Base-by-base conservation (phyloP, 139 green algal genomes). In the Haematococcus lacustris region DNA sequence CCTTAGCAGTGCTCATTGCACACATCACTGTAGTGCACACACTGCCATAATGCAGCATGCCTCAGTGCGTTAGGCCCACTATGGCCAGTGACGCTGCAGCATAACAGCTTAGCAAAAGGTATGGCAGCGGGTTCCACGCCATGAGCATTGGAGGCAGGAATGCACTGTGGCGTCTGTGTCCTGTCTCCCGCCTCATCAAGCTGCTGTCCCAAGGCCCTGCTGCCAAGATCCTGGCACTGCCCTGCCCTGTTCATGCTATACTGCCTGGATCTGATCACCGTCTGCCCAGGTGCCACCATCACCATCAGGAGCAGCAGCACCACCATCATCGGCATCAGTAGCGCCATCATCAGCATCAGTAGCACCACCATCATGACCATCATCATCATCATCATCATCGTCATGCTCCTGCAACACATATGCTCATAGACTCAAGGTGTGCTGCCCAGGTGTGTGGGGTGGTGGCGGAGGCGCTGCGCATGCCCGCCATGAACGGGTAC, bases 401-500 rank as follows among this genome's bases (percentile, higher is more conserved):
- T 34, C 35, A 38, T 51, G 35, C 51, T 32, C 21, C 38, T 47
- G 28, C 38, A 25, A n/a, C 7, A 47, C 32, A 40, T 33, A 13
- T 62, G 39, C 40, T 37, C 34, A 3, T 47, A 30, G n/a, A n/a
- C n/a, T n/a, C n/a, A n/a, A n/a, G n/a, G 2, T 51, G 33, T 34
- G 0, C 23, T 63, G 23, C 71, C 32, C 81, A 89, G 73, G 30
- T 91, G 30, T 85, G 87, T 2, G 94, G 92, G 7, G 73, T 86
- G 65, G 23, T 87, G 1, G 91, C 93, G 75, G 88, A 93, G 74
- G 68, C 85, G 0, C 37, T 97, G 37, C 76, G 87, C 43, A 94
- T 98, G 86, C 95, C 95, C 0, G 80, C 89, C 33, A 97, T 97
- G 80, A 97, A 95, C 71, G 94, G 95, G 13, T 98, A 98, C 80